Evolutionary conservation across 139 green algal genomes (phyloP).

Genomic region (Chlorella sorokiniana): DNA sequence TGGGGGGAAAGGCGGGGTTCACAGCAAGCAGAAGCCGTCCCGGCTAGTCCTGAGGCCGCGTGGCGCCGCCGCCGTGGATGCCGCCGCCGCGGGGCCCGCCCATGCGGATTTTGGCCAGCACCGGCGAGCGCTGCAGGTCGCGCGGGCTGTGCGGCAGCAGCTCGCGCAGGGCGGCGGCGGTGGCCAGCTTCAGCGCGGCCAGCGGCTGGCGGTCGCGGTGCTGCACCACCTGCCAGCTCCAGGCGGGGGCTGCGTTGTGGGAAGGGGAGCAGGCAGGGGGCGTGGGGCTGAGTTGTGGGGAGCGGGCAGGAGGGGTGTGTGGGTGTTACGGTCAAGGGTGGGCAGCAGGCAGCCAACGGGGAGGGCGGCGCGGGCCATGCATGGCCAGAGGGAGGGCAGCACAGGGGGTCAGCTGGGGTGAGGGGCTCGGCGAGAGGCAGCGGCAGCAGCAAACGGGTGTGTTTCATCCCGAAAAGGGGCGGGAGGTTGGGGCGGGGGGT

Average conservation of each 20-base stretch:
- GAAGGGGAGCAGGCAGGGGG: neutral
- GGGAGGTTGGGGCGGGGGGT: no score
- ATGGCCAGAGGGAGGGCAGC: no score
- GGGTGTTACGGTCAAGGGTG: no score
- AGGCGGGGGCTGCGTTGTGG: slow-evolving; percentile 2
- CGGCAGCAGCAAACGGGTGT: no score
- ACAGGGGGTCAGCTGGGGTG: no score
- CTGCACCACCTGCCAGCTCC: slow-evolving; percentile 33
- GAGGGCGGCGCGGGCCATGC: no score
- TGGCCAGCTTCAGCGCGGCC: slow-evolving; percentile 20
- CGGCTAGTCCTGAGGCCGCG: no score
- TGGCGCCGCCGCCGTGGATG: neutral
- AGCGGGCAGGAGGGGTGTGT: neutral
- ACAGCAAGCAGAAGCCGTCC: no score
- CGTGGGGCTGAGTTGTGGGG: neutral
- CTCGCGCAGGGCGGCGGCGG: slow-evolving; percentile 10
- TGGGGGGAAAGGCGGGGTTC: no score
- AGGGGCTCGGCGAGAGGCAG: no score
- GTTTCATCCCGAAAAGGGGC: no score
- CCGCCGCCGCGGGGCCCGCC: neutral
- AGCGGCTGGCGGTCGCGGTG: slow-evolving; percentile 27
- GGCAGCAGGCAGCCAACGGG: no score
- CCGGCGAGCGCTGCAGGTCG: neutral
- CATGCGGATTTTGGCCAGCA: neutral
- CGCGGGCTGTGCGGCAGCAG: slow-evolving; percentile 18